These are phyloP conservation scores for Skeletonema grethae DNA, from an alignment of 108 stramenopile species.

Conservation along the genomic window DNA sequence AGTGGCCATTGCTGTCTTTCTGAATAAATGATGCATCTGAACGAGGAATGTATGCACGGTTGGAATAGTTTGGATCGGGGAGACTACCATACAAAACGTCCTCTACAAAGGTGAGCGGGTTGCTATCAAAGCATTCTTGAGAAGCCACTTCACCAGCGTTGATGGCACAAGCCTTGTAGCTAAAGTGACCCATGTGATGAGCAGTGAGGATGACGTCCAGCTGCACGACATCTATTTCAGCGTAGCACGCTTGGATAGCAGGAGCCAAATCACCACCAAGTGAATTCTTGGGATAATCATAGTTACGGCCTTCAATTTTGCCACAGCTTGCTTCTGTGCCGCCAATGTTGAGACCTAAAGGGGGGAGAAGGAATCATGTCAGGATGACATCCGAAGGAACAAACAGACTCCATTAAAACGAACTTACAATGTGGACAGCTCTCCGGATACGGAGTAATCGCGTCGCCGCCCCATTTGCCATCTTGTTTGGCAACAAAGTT, in stretches of 20 bases:
- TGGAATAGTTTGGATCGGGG: slow-evolving; percentile 31
- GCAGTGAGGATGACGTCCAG: slow-evolving; percentile 35
- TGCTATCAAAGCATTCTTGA: slow-evolving; percentile 49
- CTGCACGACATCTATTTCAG: slow-evolving; percentile 26
- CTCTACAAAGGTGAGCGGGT: slow-evolving; percentile 44
- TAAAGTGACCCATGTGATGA: slow-evolving; percentile 54
- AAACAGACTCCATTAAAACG: too few species aligned
- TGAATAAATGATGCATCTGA: background rate
- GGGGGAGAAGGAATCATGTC: background rate
- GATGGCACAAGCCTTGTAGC: slow-evolving; percentile 42
- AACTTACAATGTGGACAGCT: slow-evolving; percentile 2
- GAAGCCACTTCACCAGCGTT: slow-evolving; percentile 33
- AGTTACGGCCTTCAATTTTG: background rate
- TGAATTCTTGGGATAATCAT: slow-evolving; percentile 4
- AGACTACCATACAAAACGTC: slow-evolving; percentile 40
- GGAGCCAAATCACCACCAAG: slow-evolving; percentile 37
- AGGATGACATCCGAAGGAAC: too few species aligned
- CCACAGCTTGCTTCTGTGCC: background rate
- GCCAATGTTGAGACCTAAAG: slow-evolving; percentile 3
- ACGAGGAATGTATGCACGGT: slow-evolving; percentile 42
- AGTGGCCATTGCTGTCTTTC: background rate
- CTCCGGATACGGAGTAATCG: background rate
- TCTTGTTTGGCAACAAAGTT: background rate
- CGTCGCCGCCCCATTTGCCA: background rate
- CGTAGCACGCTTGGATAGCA: slow-evolving; percentile 26